Evolutionary conservation across 306 rosid species (phyloP).

Genomic region (Mimosa bimucronata): DNA sequence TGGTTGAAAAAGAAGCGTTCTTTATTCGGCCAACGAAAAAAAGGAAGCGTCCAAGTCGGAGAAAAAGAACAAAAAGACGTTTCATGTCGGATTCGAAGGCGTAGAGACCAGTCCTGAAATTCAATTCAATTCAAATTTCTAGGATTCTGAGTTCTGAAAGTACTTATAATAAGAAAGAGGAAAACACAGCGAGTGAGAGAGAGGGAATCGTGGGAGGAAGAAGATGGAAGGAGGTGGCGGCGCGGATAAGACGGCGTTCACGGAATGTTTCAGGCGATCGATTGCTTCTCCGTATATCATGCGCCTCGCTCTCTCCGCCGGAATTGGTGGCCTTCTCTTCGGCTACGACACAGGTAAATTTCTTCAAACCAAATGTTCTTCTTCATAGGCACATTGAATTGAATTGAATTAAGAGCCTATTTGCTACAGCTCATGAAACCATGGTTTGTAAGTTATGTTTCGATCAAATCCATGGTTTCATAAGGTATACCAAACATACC

Average conservation of each 20-base stretch:
- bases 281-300: constrained; percentile 70
- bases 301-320: constrained; percentile 88
- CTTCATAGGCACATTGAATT: not conserved
- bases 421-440: too few species aligned
- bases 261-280: constrained; percentile 67
- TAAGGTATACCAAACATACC: too few species aligned
- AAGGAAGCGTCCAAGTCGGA: not conserved
- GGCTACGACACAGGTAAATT: constrained; percentile 91
- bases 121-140: not conserved
- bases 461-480: too few species aligned
- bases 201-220: not conserved
- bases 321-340: constrained; percentile 84
- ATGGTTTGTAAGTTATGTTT: too few species aligned
- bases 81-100: not conserved
- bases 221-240: constrained; percentile 58
- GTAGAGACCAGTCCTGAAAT: too few species aligned
- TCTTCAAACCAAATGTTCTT: not conserved
- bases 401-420: too few species aligned
- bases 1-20: not conserved
- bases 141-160: not conserved
- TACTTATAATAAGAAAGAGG: too few species aligned
- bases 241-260: constrained; percentile 53
- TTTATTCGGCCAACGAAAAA: too few species aligned
- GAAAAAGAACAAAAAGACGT: not conserved
- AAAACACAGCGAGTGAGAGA: not conserved